A percentile compares a stretch with the other conserved stretches of the same genome.
Evolutionary conservation across 371 early-diverging fungal species (phyloP).

Genomic region (Rhizopus delemar): DNA sequence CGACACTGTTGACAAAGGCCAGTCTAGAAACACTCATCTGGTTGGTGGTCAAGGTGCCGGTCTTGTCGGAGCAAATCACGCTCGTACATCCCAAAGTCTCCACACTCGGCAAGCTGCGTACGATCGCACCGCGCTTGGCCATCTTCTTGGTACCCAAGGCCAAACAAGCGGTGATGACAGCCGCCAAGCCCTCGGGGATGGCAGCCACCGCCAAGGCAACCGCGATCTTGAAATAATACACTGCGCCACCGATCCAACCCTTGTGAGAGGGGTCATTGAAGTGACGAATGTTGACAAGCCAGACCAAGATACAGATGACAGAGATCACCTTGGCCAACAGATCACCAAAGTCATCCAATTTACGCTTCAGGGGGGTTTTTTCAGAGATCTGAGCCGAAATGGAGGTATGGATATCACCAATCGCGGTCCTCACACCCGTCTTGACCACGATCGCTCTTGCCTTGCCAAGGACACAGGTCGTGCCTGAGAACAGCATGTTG

Average conservation of each 20-base stretch:
- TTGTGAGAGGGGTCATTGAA: constrained; percentile 88
- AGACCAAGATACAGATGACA: constrained; percentile 93
- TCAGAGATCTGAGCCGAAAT: constrained; percentile 85
- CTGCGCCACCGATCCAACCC: constrained; percentile 88
- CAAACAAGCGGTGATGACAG: constrained; percentile 96
- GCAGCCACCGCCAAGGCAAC: constrained; percentile 99
- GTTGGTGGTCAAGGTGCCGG: constrained; percentile 98
- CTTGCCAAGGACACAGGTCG: constrained; percentile 93
- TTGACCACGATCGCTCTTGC: constrained; percentile 85
- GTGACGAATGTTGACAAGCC: constrained; percentile 95
- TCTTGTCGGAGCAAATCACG: constrained; percentile 98
- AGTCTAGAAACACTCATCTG: constrained; percentile 89
- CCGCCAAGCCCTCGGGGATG: constrained; percentile 98
- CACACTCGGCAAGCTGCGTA: constrained; percentile 87
- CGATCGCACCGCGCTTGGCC: constrained; percentile 97
- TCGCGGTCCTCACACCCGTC: constrained; percentile 87
- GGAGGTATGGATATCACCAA: constrained; percentile 90
- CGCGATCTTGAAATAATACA: constrained; percentile 97
- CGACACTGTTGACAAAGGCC: constrained; percentile 38
- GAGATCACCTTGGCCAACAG: constrained; percentile 92
- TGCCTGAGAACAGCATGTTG: constrained; percentile 95
- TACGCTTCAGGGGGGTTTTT: constrained; percentile 92
- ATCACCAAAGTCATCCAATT: constrained; percentile 97
- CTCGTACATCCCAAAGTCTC: constrained; percentile 97
- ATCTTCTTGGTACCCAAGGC: constrained; percentile 96